These are phyloP conservation scores for Lasiodiplodia sp. DNA, from an alignment of 2,329 filamentous ascomycete species.

Conservation along the genomic window DNA sequence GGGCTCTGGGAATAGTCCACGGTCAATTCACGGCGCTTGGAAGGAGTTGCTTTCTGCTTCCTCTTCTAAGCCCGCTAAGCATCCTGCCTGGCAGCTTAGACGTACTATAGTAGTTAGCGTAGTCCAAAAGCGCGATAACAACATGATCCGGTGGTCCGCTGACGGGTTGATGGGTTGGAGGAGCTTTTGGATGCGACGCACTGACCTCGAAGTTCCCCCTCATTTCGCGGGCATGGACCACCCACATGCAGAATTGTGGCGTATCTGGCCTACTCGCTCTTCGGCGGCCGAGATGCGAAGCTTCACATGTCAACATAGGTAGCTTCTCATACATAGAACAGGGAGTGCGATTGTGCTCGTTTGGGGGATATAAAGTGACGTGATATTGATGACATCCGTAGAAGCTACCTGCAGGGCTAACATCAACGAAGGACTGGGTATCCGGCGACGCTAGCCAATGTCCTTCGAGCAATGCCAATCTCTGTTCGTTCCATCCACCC, in stretches of 20 bases:
- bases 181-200: not conserved
- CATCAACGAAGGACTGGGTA: conserved; percentile 20
- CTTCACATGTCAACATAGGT: not conserved
- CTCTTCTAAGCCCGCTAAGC: not conserved
- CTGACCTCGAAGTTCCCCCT: conserved; percentile 16
- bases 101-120: not conserved
- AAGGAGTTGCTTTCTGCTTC: not conserved
- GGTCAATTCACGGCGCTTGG: not conserved
- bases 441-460: conserved; percentile 7
- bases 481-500: not conserved
- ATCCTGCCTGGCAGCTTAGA: not conserved
- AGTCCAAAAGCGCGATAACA: not conserved
- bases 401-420: conserved; percentile 14
- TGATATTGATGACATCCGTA: conserved; percentile 17
- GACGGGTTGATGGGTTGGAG: not conserved
- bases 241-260: conserved; percentile 4
- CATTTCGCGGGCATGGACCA: conserved; percentile 21
- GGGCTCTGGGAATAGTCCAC: not conserved
- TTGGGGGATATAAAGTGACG: conserved; percentile 7
- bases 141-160: conserved; percentile 15
- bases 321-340: not conserved
- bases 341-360: not conserved
- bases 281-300: not conserved
- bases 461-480: conserved; percentile 11
- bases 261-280: not conserved